These are phyloP conservation scores for Gaillardinia entomophila DNA, from an alignment of 805 yeast genomes.

Conservation along the genomic window DNA sequence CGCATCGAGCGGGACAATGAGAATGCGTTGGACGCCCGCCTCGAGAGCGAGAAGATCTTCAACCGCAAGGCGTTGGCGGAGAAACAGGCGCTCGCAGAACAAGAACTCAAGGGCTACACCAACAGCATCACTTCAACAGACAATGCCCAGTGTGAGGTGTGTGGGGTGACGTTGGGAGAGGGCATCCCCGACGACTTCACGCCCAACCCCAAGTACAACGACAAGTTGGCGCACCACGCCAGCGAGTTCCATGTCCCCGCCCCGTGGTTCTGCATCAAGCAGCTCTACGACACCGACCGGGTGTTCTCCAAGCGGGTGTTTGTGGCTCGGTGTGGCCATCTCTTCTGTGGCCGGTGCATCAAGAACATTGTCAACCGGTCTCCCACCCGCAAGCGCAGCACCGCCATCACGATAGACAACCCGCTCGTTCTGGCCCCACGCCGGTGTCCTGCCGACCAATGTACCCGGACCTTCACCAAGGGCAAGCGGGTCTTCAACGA, in stretches of 20 bases:
- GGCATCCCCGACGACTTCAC: constrained; percentile 58
- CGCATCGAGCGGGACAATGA: constrained; percentile 38
- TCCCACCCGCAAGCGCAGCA: constrained; percentile 10
- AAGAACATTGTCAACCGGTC: constrained; percentile 51
- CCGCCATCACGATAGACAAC: constrained; percentile 19
- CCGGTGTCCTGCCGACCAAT: constrained; percentile 50
- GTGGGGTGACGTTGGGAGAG: constrained; percentile 68
- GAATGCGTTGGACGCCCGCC: constrained; percentile 23
- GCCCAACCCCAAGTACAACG: constrained; percentile 27
- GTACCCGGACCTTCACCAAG: constrained; percentile 39
- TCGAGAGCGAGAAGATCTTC: constrained; percentile 23
- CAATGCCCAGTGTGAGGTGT: constrained; percentile 46
- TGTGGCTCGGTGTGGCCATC: constrained; percentile 70
- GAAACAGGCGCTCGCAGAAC: constrained; percentile 19
- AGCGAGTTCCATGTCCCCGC: constrained; percentile 38
- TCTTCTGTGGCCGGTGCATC: constrained; percentile 82
- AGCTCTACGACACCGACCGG: constrained; percentile 48
- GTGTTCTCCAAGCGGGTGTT: constrained; percentile 64
- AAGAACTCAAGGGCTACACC: constrained; percentile 23
- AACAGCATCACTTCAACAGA: constrained; percentile 16
- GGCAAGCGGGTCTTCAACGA: constrained; percentile 49
- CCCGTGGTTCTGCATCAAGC: constrained; percentile 56
- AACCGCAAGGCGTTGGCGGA: constrained; percentile 24
- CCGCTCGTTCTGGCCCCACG: constrained; percentile 48
- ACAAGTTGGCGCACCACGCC: constrained; percentile 17